phyloP scores from a whole-genome alignment of 768 basidiomycete genomes.

The Coprinopsis sp. region DNA sequence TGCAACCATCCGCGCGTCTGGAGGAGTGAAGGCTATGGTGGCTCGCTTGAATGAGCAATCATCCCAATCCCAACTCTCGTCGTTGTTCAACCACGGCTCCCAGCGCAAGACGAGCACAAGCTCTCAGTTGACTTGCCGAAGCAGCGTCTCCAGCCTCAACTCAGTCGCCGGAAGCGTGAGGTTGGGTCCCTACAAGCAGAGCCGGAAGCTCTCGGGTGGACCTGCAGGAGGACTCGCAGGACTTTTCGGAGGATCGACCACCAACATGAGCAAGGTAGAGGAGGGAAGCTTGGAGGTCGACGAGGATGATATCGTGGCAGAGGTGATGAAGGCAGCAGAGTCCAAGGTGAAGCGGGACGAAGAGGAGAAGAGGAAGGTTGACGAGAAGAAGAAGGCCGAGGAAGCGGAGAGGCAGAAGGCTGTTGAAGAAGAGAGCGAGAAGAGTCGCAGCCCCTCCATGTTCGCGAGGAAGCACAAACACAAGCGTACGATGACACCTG shows the following conservation, averaged over 20 bases:
- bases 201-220: no score
- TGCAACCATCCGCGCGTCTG: neutral
- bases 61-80: no score
- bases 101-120: neutral
- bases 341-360: neutral
- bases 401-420: neutral
- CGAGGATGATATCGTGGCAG: no score
- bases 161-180: no score
- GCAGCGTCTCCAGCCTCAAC: no score
- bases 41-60: neutral
- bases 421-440: neutral
- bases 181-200: constrained; percentile 43
- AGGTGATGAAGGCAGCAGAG: no score
- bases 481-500: constrained; percentile 53
- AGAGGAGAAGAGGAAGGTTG: neutral
- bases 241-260: no score
- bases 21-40: constrained; percentile 1
- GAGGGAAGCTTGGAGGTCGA: no score
- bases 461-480: constrained; percentile 38
- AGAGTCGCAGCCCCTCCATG: constrained; percentile 2
- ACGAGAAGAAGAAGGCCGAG: neutral
- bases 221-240: no score
- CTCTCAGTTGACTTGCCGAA: no score
- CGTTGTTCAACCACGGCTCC: no score
- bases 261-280: no score